Evolutionary conservation across 2,329 filamentous ascomycete genomes (phyloP), one percentile per base, ranked within the genome.

Genomic region (Epichloe sibirici): DNA sequence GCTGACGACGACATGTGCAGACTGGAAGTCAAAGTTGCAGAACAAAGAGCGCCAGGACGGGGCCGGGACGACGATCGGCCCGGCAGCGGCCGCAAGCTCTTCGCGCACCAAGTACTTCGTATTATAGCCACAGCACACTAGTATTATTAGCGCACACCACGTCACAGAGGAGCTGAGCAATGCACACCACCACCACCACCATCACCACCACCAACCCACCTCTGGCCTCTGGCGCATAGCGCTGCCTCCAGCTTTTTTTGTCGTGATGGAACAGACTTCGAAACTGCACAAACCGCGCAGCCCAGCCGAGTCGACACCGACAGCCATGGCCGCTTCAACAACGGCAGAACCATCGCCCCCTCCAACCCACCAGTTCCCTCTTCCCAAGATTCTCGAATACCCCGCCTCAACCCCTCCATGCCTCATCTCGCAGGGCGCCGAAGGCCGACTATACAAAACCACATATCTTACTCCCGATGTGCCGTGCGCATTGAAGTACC

Each of bases 381-480:
- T 88, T 56, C 85, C 85, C 39, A 68, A 74, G 37, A 77, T 85
- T 59, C 85, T 90, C 68, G 74, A 75, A 54, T 73, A 81, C 71
- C 78, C 79, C 65, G 73, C 78, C 56, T 73, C 80, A 40, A 67
- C 74, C 59, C 69, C 79, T 48, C 82, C 88, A 57, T 69, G 66
- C 48, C 86, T 95, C 63, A 81, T 97, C 61, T 85, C 88, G 53
- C 93, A 97, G 76, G 93, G 93, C 71, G 93, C 93, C 65, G 93
- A 98, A 79, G 90, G 88, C 55, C 88, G 91, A 58, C 81, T 98
- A 65, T 97, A 94, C 80, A 85, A 83, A 68, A 91, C 88, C 17
- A 83, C 81, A 52, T 94, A 88, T 71, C 83, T 96, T 51, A 67
- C 77, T 1, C 78, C 86, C 40, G 66, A 74, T 53, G 74, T 80